Evolutionary conservation across 2,329 filamentous ascomycete genomes (phyloP).

Genomic region (Aureobasidium sp.): DNA sequence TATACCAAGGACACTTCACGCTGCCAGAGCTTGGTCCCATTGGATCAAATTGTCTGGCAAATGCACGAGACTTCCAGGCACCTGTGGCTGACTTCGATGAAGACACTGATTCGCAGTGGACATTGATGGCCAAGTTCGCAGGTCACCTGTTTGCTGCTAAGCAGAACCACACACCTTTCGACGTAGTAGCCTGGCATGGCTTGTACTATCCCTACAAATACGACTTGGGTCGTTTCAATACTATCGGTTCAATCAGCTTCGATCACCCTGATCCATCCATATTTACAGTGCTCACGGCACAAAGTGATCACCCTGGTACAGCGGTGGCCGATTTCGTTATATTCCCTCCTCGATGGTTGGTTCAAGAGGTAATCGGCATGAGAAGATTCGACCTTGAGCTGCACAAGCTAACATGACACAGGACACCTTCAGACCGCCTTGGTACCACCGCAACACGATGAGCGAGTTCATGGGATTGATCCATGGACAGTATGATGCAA

Average conservation of each 20-base stretch:
- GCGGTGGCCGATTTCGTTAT: conserved; percentile 64
- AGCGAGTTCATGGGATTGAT: conserved; percentile 59
- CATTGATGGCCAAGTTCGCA: conserved; percentile 54
- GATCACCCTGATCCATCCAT: conserved; percentile 63
- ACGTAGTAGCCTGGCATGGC: conserved; percentile 67
- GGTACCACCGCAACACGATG: conserved; percentile 65
- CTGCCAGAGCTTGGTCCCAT: conserved; percentile 61
- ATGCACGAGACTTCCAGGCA: conserved; percentile 57
- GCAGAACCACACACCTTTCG: conserved; percentile 61
- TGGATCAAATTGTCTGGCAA: conserved; percentile 59
- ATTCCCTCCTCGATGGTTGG: conserved; percentile 63
- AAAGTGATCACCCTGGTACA: conserved; percentile 47
- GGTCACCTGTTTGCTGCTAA: conserved; percentile 54
- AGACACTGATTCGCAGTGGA: conserved; percentile 48
- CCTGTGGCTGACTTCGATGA: conserved; percentile 54
- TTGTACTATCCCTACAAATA: conserved; percentile 57
- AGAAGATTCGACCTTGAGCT: too few species aligned
- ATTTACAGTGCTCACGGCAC: conserved; percentile 60
- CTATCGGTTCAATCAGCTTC: conserved; percentile 48
- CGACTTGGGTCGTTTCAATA: conserved; percentile 52
- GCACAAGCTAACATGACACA: conserved; percentile 24
- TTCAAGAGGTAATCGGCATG: conserved; percentile 1
- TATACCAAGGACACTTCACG: conserved; percentile 58
- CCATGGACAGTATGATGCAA: conserved; percentile 52
- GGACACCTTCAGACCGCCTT: conserved; percentile 64